Evolutionary conservation across 2,329 filamentous ascomycete genomes (phyloP).

Genomic region (Fulvia fulva): DNA sequence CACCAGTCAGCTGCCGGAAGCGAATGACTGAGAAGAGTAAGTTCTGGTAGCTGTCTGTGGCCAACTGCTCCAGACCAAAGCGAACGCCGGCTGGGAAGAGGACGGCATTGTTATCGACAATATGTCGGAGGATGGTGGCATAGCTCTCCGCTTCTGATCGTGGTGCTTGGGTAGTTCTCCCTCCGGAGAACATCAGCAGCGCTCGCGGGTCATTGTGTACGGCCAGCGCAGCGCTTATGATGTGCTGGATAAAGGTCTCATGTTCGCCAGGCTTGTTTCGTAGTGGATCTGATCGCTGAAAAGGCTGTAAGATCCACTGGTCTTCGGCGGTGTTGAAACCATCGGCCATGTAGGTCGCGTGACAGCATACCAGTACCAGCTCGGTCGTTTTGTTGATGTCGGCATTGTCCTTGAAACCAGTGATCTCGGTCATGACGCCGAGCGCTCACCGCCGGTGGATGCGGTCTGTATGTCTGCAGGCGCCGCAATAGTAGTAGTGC

Average conservation of each 20-base stretch:
- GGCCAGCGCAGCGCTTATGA: constrained; percentile 58
- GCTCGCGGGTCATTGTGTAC: constrained; percentile 45
- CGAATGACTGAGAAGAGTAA: constrained; percentile 69
- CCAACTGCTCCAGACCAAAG: constrained; percentile 34
- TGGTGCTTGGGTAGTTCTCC: constrained; percentile 34
- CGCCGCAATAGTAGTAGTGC: not conserved
- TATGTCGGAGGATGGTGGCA: constrained; percentile 12
- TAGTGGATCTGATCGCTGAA: constrained; percentile 52
- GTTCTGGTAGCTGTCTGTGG: constrained; percentile 84
- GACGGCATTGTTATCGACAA: constrained; percentile 18
- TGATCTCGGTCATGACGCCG: constrained; percentile 21
- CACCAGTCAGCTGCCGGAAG: constrained; percentile 40
- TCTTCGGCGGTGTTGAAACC: constrained; percentile 28
- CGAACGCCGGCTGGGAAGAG: constrained; percentile 19
- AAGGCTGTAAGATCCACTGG: constrained; percentile 67
- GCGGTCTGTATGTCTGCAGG: not conserved
- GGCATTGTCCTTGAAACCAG: constrained; percentile 16
- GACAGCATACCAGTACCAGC: constrained; percentile 77
- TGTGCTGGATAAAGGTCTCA: constrained; percentile 73
- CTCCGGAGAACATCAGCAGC: constrained; percentile 71
- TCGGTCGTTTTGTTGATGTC: constrained; percentile 35
- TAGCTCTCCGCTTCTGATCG: constrained; percentile 30
- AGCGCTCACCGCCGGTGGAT: not conserved
- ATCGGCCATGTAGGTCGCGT: constrained; percentile 67
- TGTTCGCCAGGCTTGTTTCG: constrained; percentile 61